Evolutionary conservation across 2,329 filamentous ascomycete genomes (phyloP).

Genomic region (Epichloe sp.): DNA sequence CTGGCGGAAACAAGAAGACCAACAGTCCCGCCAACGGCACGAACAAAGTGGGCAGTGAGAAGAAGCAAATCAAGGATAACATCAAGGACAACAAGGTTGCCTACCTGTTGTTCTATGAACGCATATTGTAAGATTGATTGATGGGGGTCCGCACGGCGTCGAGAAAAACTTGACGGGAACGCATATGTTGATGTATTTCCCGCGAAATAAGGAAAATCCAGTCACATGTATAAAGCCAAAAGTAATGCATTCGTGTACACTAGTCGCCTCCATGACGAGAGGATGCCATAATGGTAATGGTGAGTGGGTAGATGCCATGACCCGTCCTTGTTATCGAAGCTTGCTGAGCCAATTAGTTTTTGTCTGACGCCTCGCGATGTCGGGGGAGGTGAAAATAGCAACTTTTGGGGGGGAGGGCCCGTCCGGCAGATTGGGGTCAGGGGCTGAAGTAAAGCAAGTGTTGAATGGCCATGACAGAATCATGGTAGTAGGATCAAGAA

Average conservation of each 20-base stretch:
- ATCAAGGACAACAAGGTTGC: slow-evolving; percentile 93
- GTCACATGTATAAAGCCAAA: neutral
- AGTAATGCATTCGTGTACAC: neutral
- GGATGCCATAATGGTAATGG: neutral
- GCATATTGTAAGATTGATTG: slow-evolving; percentile 40
- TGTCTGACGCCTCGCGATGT: no score
- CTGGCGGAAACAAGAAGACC: slow-evolving; percentile 58
- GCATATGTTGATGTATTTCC: neutral
- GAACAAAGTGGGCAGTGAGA: slow-evolving; percentile 41
- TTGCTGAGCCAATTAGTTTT: no score
- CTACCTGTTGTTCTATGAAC: slow-evolving; percentile 91
- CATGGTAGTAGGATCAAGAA: neutral
- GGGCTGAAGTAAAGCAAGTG: neutral
- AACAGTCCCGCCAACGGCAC: slow-evolving; percentile 53
- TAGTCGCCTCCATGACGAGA: no score
- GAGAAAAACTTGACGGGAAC: neutral
- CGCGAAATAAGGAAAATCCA: neutral
- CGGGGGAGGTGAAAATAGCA: no score
- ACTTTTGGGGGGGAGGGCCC: neutral
- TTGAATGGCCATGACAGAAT: neutral
- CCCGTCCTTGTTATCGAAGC: no score
- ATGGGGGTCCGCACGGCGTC: no score
- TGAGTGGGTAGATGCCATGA: neutral
- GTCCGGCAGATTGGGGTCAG: neutral
- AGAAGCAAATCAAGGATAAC: slow-evolving; percentile 45